Percentiles rank a stretch among this genome's conserved stretches.
Evolutionary conservation across 2,329 filamentous ascomycete species (phyloP).

Genomic region (Epichloe typhina): DNA sequence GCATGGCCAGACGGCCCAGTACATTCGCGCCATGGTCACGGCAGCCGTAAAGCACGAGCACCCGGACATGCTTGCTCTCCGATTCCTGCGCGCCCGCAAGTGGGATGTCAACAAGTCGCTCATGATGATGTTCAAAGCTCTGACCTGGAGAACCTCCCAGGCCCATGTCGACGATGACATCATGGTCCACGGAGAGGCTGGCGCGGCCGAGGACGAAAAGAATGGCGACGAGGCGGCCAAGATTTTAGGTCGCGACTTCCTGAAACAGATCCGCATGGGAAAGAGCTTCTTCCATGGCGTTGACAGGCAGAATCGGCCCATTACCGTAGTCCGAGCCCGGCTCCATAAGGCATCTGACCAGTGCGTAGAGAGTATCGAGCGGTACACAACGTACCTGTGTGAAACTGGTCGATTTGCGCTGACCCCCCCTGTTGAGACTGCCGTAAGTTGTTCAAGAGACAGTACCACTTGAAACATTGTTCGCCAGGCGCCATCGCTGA

Average conservation of each 20-base stretch:
- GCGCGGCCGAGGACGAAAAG: conserved; percentile 17
- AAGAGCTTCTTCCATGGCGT: conserved; percentile 25
- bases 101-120: conserved; percentile 26
- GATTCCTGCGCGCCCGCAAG: conserved; percentile 26
- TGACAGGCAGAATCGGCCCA: conserved; percentile 21
- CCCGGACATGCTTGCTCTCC: conserved; percentile 24
- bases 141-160: conserved; percentile 23
- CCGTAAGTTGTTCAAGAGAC: background rate
- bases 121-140: conserved; percentile 23
- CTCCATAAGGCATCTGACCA: conserved; percentile 20
- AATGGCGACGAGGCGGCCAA: conserved; percentile 7
- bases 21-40: conserved; percentile 9
- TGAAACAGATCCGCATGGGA: conserved; percentile 24
- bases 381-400: conserved; percentile 25
- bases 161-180: conserved; percentile 19
- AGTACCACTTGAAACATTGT: background rate
- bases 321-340: conserved; percentile 23
- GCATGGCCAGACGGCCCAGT: background rate
- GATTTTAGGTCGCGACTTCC: conserved; percentile 12
- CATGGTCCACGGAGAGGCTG: conserved; percentile 19
- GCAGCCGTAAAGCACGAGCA: conserved; percentile 14
- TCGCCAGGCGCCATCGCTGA: background rate
- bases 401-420: conserved; percentile 15
- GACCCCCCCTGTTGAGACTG: conserved; percentile 9
- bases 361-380: conserved; percentile 20